Evolutionary conservation across 495 filamentous ascomycete species (phyloP), one percentile per base, ranked within the genome.

Genomic region (Annulohypoxylon stygium): DNA sequence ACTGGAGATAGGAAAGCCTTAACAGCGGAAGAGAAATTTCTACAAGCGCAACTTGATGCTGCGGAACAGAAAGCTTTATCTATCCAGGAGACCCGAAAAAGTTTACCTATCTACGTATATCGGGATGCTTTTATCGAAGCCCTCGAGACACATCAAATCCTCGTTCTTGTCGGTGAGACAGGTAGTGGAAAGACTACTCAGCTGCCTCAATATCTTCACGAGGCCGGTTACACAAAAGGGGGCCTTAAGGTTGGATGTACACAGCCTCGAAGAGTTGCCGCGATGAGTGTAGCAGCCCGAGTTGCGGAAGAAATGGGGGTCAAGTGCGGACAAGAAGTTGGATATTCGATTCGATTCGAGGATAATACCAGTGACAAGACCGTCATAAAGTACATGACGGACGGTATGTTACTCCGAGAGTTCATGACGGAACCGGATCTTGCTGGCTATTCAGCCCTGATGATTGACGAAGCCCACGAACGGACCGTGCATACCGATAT

Each of bases 401-500:
- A 99, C 78, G 96, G 96, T 69, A 98, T 98, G 94, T 85, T 98
- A 48, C 84, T 98, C 18, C 88, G 95, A 76, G 95, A 98, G 76
- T 91, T 98, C 70, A 87, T 98, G 73, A 94, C 93, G 0, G 94
- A 97, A 78, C 95, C 97, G 0, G 91, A 93, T 63, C 81, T 98
- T 10, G 86, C 90, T 10, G 89, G 88, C n/a, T 98, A 98, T 76
- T 91, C 93, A 0, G 93, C 91, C 2, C 77, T 99, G 70, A 97
- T 99, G 92, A 95, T 99, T 69, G 96, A 99, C 76, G 96, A 99
- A 78, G 96, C 97, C 16, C 96, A 99, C 87, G 96, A 99, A 78
- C 86, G 96, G 71, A 97, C 93, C 0, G 86, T 98, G 10, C 89
- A 92, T 47, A 97, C 97, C 1, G 96, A 99, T 79, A 94, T 99